Percentiles rank a stretch among this genome's conserved stretches.
These are phyloP conservation scores for Hypoxylon sp. DNA, from an alignment of 2,329 filamentous ascomycete genomes.

Conservation along the genomic window DNA sequence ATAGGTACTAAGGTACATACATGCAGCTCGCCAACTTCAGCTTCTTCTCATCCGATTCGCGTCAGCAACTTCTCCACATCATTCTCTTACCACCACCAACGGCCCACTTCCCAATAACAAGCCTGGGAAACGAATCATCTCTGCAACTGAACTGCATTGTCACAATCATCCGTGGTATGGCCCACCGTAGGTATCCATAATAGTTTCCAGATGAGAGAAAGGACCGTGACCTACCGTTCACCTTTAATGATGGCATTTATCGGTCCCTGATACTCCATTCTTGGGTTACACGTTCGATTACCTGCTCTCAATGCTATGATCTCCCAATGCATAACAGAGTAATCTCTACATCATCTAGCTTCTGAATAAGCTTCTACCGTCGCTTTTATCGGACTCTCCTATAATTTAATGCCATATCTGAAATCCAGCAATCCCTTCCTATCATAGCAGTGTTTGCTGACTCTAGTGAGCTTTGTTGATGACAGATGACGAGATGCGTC, in stretches of 20 bases:
- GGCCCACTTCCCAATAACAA: slow-evolving; percentile 13
- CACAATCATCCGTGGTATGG: slow-evolving; percentile 8
- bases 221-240: slow-evolving; percentile 6
- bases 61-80: slow-evolving; percentile 23
- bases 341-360: background rate
- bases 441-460: slow-evolving; percentile 9
- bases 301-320: slow-evolving; percentile 1
- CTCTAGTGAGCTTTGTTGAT: slow-evolving; percentile 16
- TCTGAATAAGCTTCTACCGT: background rate
- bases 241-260: slow-evolving; percentile 2
- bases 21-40: slow-evolving; percentile 5
- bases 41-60: slow-evolving; percentile 13
- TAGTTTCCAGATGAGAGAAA: slow-evolving; percentile 17
- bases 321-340: background rate
- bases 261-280: background rate
- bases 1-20: no score
- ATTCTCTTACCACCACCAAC: slow-evolving; percentile 2
- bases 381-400: background rate
- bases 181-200: no score
- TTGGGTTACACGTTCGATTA: slow-evolving; percentile 13
- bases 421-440: slow-evolving; percentile 11
- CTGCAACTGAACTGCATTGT: slow-evolving; percentile 14
- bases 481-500: slow-evolving; percentile 10
- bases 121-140: background rate
- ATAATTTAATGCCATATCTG: slow-evolving; percentile 1